Evolutionary conservation across 164 flowering plant species (phyloP).

Genomic region (Magnolia officinalis): DNA sequence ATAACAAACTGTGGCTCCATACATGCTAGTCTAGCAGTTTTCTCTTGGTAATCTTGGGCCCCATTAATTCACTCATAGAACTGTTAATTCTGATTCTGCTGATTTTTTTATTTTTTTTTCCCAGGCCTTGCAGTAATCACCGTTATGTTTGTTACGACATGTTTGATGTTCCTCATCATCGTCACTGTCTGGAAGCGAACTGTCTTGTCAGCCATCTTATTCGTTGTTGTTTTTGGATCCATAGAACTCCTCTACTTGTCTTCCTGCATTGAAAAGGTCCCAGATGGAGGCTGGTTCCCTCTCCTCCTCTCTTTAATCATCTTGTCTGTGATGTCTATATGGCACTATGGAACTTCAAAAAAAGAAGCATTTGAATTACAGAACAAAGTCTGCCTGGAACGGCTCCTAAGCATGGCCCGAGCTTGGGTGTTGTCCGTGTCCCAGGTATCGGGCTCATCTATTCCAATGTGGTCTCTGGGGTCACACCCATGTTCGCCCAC

Average conservation of each 20-base stretch:
- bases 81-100: not conserved
- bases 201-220: constrained; percentile 27
- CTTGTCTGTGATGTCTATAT: constrained; percentile 42
- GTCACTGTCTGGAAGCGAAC: constrained; percentile 43
- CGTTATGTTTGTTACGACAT: constrained; percentile 65
- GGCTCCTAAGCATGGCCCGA: constrained; percentile 32
- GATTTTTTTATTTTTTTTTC: not conserved
- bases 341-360: constrained; percentile 58
- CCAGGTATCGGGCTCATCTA: constrained; percentile 50
- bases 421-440: constrained; percentile 34
- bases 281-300: constrained; percentile 60
- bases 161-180: constrained; percentile 58
- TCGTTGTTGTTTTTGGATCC: constrained; percentile 54
- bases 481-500: constrained; percentile 52
- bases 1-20: not conserved
- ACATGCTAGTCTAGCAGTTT: not conserved
- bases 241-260: constrained; percentile 53
- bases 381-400: constrained; percentile 39
- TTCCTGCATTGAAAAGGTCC: constrained; percentile 42
- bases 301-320: constrained; percentile 31
- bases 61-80: not conserved
- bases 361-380: constrained; percentile 34
- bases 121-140: constrained; percentile 57
- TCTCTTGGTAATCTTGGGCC: not conserved
- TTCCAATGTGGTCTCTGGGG: constrained; percentile 35